A percentile compares a stretch with the other conserved stretches of the same genome.
phyloP scores from a whole-genome alignment of 495 filamentous ascomycete genomes.

The Chaetomium cochliodes region DNA sequence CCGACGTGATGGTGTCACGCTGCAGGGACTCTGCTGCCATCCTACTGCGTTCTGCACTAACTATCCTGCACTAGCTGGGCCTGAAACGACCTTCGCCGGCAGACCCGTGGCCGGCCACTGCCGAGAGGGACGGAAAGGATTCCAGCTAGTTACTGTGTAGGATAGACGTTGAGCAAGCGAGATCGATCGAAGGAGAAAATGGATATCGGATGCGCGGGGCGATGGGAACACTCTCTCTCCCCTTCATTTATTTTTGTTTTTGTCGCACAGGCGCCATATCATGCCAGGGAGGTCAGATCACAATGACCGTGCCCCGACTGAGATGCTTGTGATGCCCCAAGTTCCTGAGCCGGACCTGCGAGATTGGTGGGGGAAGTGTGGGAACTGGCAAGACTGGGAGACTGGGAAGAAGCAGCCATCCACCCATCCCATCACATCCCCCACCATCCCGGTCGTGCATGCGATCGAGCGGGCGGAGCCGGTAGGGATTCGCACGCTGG shows the following conservation, averaged over 20 bases:
- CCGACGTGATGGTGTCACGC: neutral
- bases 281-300: neutral
- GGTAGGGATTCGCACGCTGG: neutral
- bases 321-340: too few species aligned
- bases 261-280: neutral
- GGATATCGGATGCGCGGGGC: neutral
- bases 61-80: neutral
- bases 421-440: neutral
- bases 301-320: too few species aligned
- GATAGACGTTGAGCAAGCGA: neutral
- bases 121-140: neutral
- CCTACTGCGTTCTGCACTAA: neutral
- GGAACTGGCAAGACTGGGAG: neutral
- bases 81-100: neutral
- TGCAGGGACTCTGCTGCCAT: neutral
- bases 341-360: too few species aligned
- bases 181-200: neutral
- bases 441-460: conserved; percentile 16
- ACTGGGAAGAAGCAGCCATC: neutral
- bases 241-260: neutral
- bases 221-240: neutral
- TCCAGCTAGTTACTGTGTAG: too few species aligned
- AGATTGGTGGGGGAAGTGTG: too few species aligned
- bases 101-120: neutral
- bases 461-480: conserved; percentile 15